Percentiles rank a stretch among this genome's conserved stretches.
phyloP scores from a whole-genome alignment of 2,329 filamentous ascomycete species.

The Pestalotiopsis sp. region DNA sequence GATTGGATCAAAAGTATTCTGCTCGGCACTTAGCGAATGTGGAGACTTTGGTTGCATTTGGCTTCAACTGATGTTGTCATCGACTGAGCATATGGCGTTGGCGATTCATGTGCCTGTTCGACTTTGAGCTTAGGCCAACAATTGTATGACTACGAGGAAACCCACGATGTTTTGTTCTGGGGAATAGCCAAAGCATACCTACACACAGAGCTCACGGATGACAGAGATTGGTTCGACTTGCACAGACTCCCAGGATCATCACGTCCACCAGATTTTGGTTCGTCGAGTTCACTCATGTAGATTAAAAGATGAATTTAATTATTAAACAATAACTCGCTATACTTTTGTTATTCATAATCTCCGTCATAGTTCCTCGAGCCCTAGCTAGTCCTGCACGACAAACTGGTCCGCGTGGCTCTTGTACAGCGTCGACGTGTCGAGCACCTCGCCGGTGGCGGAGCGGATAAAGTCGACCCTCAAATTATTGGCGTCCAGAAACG shows the following conservation, averaged over 20 bases:
- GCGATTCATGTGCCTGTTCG: too few species aligned
- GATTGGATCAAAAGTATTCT: neutral
- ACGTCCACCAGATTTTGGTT: neutral
- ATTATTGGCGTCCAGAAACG: slow-evolving; percentile 46
- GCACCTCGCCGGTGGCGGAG: slow-evolving; percentile 48
- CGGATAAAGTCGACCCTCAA: slow-evolving; percentile 54
- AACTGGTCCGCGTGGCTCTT: slow-evolving; percentile 51
- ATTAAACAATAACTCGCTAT: neutral
- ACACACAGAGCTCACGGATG: too few species aligned
- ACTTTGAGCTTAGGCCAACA: too few species aligned
- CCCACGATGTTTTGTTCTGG: too few species aligned
- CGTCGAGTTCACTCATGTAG: neutral
- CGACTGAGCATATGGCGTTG: too few species aligned
- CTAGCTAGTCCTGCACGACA: slow-evolving; percentile 33
- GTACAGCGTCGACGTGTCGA: slow-evolving; percentile 51
- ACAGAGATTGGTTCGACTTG: neutral
- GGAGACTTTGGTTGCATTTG: neutral
- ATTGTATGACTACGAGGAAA: too few species aligned
- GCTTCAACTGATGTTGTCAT: too few species aligned
- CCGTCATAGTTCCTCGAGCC: neutral
- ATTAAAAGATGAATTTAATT: neutral
- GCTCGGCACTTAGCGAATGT: neutral
- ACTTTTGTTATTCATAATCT: neutral
- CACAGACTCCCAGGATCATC: neutral
- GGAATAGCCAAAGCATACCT: too few species aligned